Base-by-base conservation (phyloP, 805 yeast species). In the Wickerhamomyces canadensis region DNA sequence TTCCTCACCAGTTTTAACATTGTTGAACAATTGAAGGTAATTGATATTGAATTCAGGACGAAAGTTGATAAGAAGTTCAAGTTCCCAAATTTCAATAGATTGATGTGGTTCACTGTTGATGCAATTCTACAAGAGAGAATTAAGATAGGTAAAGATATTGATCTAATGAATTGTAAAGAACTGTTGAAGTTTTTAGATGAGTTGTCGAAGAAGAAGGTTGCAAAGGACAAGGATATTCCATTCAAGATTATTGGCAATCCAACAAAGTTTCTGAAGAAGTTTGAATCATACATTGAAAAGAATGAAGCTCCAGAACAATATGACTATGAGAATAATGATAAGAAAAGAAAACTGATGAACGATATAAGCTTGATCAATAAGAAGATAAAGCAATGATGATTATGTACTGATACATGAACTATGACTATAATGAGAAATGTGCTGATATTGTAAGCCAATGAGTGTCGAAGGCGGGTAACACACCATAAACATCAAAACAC, bases 11-110 rank as follows among this genome's bases (percentile, higher is more conserved):
- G 77, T 28, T 60, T 74, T 37, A 80, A 80, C 49, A 60, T 86
- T 44, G 18, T 29, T 5, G 64, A 67, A 16, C 95, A 88, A 53
- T 53, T 85, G 27, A 64, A 64, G 33, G 71, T 86, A 8, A 73
- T 72, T 37, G 64, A 70, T 8, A 67, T 88, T 22, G 97, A 88
- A 54, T 62, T 65, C 34, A 55, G 56, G 8, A 84, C 94, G 1
- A 73, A 74, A 43, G 96, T 88, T 4, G 88, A 88, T 0, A 69
- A 76, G 35, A 76, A 77, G 49, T 88, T 80, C 61, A 69, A 85
- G 35, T 87, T 84, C 49, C 96, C 97, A 0, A 69, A 72, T 57
- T 87, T 88, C 53, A 71, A 77, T 42, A 72, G 67, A 42, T 78
- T 84, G 4, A 60, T 87, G 58, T 82, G 91, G 87, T 63, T 78